phyloP scores from a whole-genome alignment of 2,329 filamentous ascomycete species.

The Ophioceras dolichostomum region DNA sequence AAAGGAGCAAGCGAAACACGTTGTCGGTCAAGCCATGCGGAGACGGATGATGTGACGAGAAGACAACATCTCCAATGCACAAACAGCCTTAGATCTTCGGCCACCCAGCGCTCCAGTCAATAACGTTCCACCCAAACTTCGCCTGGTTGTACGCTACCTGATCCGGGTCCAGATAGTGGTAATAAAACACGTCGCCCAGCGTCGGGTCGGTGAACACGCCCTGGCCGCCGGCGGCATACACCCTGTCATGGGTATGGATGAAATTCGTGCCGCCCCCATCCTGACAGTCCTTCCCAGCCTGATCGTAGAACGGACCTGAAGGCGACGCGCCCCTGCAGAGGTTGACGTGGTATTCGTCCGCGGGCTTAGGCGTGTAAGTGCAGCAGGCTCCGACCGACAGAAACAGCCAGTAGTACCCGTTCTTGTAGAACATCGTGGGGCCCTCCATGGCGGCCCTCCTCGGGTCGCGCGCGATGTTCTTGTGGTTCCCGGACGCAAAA shows the following conservation, averaged over 20 bases:
- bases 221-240: conserved; percentile 53
- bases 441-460: conserved; percentile 34
- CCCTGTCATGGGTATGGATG: conserved; percentile 39
- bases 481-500: neutral
- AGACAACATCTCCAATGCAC: too few species aligned
- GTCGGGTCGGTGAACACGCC: conserved; percentile 38
- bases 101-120: conserved; percentile 3
- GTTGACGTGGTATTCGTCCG: conserved; percentile 50
- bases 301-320: conserved; percentile 44
- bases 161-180: too few species aligned
- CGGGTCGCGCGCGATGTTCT: conserved; percentile 6
- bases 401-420: conserved; percentile 51
- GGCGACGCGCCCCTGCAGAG: conserved; percentile 45
- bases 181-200: conserved; percentile 37
- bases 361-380: conserved; percentile 3
- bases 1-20: too few species aligned
- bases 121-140: conserved; percentile 3
- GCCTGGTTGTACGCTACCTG: conserved; percentile 1
- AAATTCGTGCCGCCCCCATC: conserved; percentile 45
- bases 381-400: conserved; percentile 38
- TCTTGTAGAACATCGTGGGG: conserved; percentile 40
- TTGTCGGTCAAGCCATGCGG: too few species aligned
- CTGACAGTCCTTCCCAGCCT: conserved; percentile 37
- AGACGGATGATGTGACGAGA: too few species aligned
- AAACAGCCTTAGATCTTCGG: too few species aligned